Base-by-base conservation (phyloP, 768 basidiomycete species). In the Serendipita sp. region DNA sequence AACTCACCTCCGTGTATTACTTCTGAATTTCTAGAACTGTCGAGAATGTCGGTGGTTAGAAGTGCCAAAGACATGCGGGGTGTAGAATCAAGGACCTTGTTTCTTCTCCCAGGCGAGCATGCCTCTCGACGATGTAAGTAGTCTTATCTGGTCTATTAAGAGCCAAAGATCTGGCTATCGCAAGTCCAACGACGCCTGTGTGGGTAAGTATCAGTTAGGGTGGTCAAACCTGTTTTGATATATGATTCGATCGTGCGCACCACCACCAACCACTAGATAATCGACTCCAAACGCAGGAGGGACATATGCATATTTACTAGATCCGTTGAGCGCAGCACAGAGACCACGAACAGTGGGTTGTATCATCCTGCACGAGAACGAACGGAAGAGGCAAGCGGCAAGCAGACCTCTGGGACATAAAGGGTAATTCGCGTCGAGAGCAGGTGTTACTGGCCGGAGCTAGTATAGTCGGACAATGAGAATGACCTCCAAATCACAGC, bases 21-120 rank as follows among this genome's bases (percentile, higher is more conserved):
- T 71, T 96, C 94, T 0, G 92, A 94, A 72, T 95, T 96, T 15
- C 94, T 83, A 45, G 90, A 92, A 72, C 92, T 93, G 18, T 37
- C 24, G 24, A 45, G 65, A 56, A 18, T 34, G 32, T 44, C 60
- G 63, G 41, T 41, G 1, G 45, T n/a, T 24, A 44, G 32, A 18
- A 37, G 28, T 47, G 44, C 11, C 15, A 30, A 41, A 15, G 32
- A n/a, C 28, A 64, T 34, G 32, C 8, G 54, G 2, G 1, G 24
- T 41, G 5, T 13, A 7, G 38, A 41, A 41, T 24, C 24, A 38
- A 70, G 48, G 69, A 85, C 90, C 91, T 95, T 24, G 78, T 95
- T 73, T 97, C 94, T 72, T 93, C 86, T 1, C 94, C 94, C 2
- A 83, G 83, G 58, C 77, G 78, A 10, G 71, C 68, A 70, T 89